These are phyloP conservation scores for Trichothecium sympodiale DNA, from an alignment of 2,329 filamentous ascomycete genomes.

Conservation along the genomic window DNA sequence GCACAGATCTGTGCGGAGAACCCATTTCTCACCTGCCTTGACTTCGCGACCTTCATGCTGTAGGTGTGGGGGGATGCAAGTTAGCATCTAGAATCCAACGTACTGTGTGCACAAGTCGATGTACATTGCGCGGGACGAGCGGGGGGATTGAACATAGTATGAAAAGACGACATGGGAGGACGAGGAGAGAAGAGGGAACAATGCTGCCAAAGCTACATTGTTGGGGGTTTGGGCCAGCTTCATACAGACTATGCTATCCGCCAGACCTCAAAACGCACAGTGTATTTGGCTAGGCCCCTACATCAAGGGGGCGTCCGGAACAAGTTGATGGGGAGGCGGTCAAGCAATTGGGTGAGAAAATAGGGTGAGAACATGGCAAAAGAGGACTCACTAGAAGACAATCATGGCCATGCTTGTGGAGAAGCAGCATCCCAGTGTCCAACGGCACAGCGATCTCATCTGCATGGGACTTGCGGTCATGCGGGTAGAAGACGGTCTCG, in stretches of 20 bases:
- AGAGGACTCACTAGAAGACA: constrained; percentile 58
- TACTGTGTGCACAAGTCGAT: background rate
- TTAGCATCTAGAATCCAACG: background rate
- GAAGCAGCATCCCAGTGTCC: constrained; percentile 73
- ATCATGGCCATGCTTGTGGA: constrained; percentile 82
- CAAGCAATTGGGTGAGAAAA: constrained; percentile 1
- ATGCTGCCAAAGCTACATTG: background rate
- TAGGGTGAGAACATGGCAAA: background rate
- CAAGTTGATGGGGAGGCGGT: background rate
- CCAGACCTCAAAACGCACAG: no score
- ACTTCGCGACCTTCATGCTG: constrained; percentile 79
- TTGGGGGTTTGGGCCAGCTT: no score
- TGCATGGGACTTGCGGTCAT: constrained; percentile 41
- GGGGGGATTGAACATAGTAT: constrained; percentile 1
- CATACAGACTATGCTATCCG: no score
- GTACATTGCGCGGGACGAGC: background rate
- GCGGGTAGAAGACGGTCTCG: constrained; percentile 85
- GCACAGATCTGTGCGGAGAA: constrained; percentile 74
- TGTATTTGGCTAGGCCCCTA: no score
- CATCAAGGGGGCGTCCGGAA: no score
- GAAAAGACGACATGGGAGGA: constrained; percentile 2
- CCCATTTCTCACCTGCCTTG: constrained; percentile 75
- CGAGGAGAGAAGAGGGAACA: constrained; percentile 4
- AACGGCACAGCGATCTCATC: constrained; percentile 62
- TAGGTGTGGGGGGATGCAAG: background rate